Base-by-base conservation (phyloP, 2,329 filamentous ascomycete genomes). In the Ceratocystis harringtonii region DNA sequence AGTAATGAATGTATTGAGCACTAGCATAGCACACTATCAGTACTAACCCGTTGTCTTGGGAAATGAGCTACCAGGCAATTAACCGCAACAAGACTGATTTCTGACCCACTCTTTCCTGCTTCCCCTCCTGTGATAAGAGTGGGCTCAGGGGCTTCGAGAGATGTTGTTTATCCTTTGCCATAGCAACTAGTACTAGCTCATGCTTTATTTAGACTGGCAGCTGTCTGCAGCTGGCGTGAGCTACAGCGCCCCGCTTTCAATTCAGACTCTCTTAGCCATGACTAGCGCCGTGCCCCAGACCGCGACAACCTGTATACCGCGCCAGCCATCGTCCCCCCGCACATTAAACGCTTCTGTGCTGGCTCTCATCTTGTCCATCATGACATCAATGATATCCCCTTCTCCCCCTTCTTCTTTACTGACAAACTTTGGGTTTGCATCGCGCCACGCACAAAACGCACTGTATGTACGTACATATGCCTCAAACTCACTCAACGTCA, bases 221-320 rank as follows among this genome's bases (percentile, higher is more conserved):
- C 55, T 12, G 55, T 1, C 1, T 0, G 3, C 55, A n/a, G 55
- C 55, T 36, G 55, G 1, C 28, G 10, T 15, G 0, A 0, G 1
- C 28, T 12, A 1, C 15, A 8, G 15, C 8, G 12, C 28, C 28
- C 17, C 25, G 30, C 22, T 19, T 28, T 30, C 43, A 48, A 10
- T 19, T 48, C 15, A 52, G 22, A 25, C 17, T 52, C 76, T 78
- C 72, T 78, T 79, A 17, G 82, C 82, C 76, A 86, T 75, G 55
- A 87, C 70, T 61, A 87, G 74, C 48, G 79, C 80, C 67, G 79
- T 84, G 0, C 83, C 84, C 84, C 84, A 86, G 69, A 85, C 81
- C 62, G 78, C 78, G 67, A 82, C 78, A 8, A 85, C 78, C 69
- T 81, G 76, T 57, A 78, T 73, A 62, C 84, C 78, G 67, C 75